phyloP scores from a whole-genome alignment of 140 eudicot species.

The Oenanthe javanica region DNA sequence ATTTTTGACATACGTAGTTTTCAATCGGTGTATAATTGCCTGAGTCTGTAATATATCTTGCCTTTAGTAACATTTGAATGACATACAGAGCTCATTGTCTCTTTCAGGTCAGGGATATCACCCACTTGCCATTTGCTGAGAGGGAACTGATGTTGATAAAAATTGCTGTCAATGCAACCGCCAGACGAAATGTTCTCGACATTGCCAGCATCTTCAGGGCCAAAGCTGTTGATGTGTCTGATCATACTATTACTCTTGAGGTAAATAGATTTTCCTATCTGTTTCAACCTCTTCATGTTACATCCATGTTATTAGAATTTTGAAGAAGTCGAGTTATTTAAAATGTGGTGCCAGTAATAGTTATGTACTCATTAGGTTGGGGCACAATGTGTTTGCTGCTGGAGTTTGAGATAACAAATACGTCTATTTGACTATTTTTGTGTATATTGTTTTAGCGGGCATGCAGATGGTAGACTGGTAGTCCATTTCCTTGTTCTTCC shows the following conservation, averaged over 20 bases:
- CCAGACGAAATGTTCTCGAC: constrained; percentile 93
- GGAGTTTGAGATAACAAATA: neutral
- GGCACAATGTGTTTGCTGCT: neutral
- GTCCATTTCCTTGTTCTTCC: neutral
- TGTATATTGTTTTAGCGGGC: neutral
- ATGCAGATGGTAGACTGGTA: neutral
- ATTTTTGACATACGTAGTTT: neutral
- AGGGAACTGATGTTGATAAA: constrained; percentile 91
- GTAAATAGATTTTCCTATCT: constrained; percentile 23
- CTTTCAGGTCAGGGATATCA: constrained; percentile 72
- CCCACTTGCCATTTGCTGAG: constrained; percentile 92
- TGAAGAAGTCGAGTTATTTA: neutral
- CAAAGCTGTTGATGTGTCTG: constrained; percentile 94
- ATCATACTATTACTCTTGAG: constrained; percentile 97
- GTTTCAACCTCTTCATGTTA: constrained; percentile 1
- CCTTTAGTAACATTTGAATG: neutral
- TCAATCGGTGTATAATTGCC: neutral
- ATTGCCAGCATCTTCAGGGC: constrained; percentile 98
- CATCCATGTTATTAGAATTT: neutral
- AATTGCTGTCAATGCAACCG: constrained; percentile 87
- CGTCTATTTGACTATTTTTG: neutral
- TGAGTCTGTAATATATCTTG: neutral
- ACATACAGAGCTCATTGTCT: constrained; percentile 8
- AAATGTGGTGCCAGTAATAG: neutral
- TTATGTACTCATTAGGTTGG: neutral